These are phyloP conservation scores for Aegilops sharonensis DNA, from an alignment of 176 grass and related monocot species.

Conservation along the genomic window DNA sequence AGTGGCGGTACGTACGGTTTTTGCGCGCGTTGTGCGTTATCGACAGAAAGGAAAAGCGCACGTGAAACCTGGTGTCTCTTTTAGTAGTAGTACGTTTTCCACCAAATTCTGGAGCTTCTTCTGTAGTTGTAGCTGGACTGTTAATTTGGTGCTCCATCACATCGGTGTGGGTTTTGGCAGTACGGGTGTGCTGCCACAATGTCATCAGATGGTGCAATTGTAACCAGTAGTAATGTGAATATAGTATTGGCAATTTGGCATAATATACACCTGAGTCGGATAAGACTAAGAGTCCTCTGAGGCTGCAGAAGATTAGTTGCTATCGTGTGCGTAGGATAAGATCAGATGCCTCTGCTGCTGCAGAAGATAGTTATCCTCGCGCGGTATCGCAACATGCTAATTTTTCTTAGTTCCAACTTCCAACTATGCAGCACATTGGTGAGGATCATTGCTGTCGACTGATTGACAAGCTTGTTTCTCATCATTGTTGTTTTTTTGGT, in stretches of 20 bases:
- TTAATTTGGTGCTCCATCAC: neutral
- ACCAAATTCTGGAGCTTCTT: slow-evolving; percentile 23
- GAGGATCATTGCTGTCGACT: slow-evolving; percentile 1
- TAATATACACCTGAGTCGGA: slow-evolving; percentile 28
- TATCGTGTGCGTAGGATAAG: slow-evolving; percentile 33
- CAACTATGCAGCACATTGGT: neutral
- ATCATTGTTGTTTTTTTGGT: neutral
- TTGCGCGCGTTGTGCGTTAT: neutral
- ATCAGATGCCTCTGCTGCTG: neutral
- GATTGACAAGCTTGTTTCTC: neutral
- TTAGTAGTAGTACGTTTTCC: neutral
- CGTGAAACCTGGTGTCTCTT: slow-evolving; percentile 24
- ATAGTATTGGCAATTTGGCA: slow-evolving; percentile 9
- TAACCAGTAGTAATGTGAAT: neutral
- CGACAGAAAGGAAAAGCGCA: slow-evolving; percentile 4
- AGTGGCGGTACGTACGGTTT: neutral
- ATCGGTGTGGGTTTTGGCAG: neutral
- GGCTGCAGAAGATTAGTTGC: neutral
- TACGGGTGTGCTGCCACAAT: neutral
- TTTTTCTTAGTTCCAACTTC: neutral
- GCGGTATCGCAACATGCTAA: neutral
- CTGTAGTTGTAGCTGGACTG: neutral
- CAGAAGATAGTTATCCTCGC: neutral
- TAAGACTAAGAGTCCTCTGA: slow-evolving; percentile 28
- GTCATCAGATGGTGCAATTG: neutral